Evolutionary conservation across 2,329 filamentous ascomycete species (phyloP).

Genomic region (Aspergillus eucalypticola): DNA sequence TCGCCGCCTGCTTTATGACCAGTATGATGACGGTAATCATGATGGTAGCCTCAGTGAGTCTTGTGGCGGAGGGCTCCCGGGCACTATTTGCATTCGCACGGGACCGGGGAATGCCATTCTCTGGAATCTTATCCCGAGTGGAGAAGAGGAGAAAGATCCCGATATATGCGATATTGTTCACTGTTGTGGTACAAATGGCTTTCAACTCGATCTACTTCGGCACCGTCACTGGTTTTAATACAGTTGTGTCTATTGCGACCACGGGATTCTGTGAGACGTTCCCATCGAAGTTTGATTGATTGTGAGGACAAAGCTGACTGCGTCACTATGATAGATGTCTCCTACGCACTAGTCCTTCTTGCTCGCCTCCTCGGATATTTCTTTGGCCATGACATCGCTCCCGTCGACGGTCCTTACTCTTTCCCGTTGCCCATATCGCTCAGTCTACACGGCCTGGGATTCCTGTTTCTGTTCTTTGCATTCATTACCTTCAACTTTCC

Average conservation of each 20-base stretch:
- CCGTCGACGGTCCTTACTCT: constrained; percentile 39
- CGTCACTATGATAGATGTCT: constrained; percentile 46
- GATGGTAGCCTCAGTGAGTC: constrained; percentile 47
- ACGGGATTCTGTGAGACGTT: constrained; percentile 55
- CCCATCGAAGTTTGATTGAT: no score
- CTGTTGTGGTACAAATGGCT: constrained; percentile 52
- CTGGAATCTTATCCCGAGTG: constrained; percentile 48
- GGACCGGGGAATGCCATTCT: constrained; percentile 58
- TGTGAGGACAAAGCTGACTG: not conserved
- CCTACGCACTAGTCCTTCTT: constrained; percentile 58
- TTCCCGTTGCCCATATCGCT: constrained; percentile 49
- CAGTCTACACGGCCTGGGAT: constrained; percentile 51
- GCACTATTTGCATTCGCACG: constrained; percentile 50
- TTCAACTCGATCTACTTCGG: constrained; percentile 59
- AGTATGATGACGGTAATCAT: constrained; percentile 53
- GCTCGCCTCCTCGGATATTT: constrained; percentile 52
- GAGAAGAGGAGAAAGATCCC: constrained; percentile 50
- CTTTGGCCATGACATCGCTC: constrained; percentile 40
- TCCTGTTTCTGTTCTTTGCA: constrained; percentile 56
- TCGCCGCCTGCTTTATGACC: constrained; percentile 49
- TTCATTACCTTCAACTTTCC: constrained; percentile 61
- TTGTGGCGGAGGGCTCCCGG: constrained; percentile 51
- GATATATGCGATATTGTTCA: constrained; percentile 52
- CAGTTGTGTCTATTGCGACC: constrained; percentile 59
- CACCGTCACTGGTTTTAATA: constrained; percentile 57